These are phyloP conservation scores for Neoboletus brunneissimus DNA, from an alignment of 768 basidiomycete species.

Conservation along the genomic window DNA sequence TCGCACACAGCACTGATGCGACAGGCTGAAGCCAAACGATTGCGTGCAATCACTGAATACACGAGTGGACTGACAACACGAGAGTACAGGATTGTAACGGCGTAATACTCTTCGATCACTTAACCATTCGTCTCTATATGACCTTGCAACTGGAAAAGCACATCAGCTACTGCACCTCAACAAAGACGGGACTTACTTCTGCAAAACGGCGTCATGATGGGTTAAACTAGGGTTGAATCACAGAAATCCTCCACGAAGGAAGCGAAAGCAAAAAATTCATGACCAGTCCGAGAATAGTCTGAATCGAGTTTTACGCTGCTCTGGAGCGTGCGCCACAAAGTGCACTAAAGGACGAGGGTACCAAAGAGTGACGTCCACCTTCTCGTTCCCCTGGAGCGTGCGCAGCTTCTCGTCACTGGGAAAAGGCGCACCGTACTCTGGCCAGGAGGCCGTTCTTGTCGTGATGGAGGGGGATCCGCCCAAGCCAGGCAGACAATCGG, in stretches of 20 bases:
- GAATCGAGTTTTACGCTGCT: slow-evolving; percentile 31
- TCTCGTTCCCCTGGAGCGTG: slow-evolving; percentile 21
- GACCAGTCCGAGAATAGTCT: slow-evolving; percentile 33
- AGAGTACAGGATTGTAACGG: not conserved
- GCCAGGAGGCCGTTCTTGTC: not conserved
- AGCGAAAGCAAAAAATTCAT: slow-evolving; percentile 6
- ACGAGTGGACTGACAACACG: not conserved
- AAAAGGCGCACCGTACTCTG: not conserved
- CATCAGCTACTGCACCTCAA: not conserved
- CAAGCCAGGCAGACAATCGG: rapidly evolving
- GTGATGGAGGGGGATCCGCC: not conserved
- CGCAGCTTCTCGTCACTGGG: not conserved
- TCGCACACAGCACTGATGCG: not conserved
- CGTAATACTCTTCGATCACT: not conserved
- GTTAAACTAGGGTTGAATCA: not conserved
- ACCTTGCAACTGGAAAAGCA: not conserved
- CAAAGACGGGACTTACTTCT: not conserved
- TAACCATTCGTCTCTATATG: not conserved
- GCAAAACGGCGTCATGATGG: not conserved
- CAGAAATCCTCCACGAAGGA: slow-evolving; percentile 13
- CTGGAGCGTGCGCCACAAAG: slow-evolving; percentile 23
- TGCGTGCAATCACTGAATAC: not conserved
- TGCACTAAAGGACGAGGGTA: slow-evolving; percentile 27
- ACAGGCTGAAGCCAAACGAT: not conserved
- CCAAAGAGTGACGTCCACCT: slow-evolving; percentile 2